Evolutionary conservation across 2,329 filamentous ascomycete species (phyloP).

Genomic region (Cercospora janseana): DNA sequence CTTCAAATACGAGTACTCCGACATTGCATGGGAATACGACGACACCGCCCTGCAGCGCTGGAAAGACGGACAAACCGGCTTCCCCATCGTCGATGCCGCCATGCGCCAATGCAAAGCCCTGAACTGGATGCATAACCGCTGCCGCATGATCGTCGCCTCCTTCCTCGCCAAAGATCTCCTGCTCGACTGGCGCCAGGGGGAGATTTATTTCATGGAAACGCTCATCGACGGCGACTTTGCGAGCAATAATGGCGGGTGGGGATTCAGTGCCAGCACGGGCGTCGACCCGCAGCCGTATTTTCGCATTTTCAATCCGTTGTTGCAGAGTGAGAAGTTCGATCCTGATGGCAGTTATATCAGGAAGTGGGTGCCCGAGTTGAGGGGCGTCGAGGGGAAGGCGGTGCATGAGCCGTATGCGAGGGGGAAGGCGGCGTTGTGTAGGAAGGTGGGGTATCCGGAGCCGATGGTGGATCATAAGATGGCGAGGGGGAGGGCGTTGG

Average conservation of each 20-base stretch:
- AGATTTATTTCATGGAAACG: conserved; percentile 78
- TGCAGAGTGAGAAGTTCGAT: conserved; percentile 87
- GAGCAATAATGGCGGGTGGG: conserved; percentile 72
- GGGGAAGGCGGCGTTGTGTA: conserved; percentile 58
- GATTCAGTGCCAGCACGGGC: conserved; percentile 64
- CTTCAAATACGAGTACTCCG: conserved; percentile 80
- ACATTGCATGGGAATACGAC: conserved; percentile 80
- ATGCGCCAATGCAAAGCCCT: conserved; percentile 72
- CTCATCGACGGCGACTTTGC: conserved; percentile 78
- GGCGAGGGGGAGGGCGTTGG: conserved; percentile 64
- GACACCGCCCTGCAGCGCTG: conserved; percentile 67
- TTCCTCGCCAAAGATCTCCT: conserved; percentile 79
- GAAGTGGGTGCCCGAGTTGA: conserved; percentile 76
- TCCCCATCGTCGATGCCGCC: conserved; percentile 79
- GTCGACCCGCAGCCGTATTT: conserved; percentile 90
- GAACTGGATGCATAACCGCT: conserved; percentile 82
- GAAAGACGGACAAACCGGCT: conserved; percentile 72
- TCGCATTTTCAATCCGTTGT: conserved; percentile 79
- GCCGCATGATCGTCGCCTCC: conserved; percentile 78
- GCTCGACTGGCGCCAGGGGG: conserved; percentile 79
- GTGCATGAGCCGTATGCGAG: conserved; percentile 79
- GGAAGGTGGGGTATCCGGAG: conserved; percentile 69
- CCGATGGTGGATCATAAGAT: conserved; percentile 73
- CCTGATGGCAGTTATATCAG: conserved; percentile 74
- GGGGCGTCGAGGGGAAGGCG: conserved; percentile 60